Evolutionary conservation across 257 asterid genomes (phyloP), one percentile per base, ranked within the genome.

Genomic region (Solanum lignicaule): DNA sequence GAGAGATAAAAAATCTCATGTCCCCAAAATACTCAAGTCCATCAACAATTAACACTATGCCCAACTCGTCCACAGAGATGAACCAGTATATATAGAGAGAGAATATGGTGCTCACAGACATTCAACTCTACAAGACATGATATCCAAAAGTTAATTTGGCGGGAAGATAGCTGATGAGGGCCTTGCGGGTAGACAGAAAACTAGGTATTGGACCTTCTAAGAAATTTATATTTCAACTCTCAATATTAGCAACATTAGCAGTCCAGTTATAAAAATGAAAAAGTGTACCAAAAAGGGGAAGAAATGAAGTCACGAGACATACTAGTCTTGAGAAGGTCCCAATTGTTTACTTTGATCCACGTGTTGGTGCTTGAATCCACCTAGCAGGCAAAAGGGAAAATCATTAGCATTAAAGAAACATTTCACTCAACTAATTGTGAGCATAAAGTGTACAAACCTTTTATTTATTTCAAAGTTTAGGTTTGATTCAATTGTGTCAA

Each of bases 311-410:
- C 62, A 58, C 83, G 8, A 71, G 68, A 88, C 98, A 7, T 95
- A 97, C 98, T 89, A 43, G 92, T 90, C 90, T 88, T 92, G 87
- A 97, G 91, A 87, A 83, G 82, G 91, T 94, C 98, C 96, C 98
- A 95, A 86, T 82, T 86, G 41, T 90, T 76, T 90, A 97, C 98
- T 93, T 93, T 95, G 88, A 93, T 89, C 99, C 99, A 95, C 35
- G 83, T 89, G 76, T 88, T 91, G 48, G 91, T 90, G 90, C 91
- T 88, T 82, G 97, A 92, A 89, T 91, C 94, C 83, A 90, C 95
- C 99, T 96, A 94, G 90, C 91, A 90, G 88, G 41, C 74, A 55
- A 58, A 69, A 89, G 38, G 82, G 89, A 86, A 31, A 52, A 83
- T 71, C 81, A 91, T 91, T 88, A 93, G 87, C 86, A 75, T 82